Percentiles rank a stretch among this genome's conserved stretches.
These are phyloP conservation scores for Diaporthe citriasiana DNA, from an alignment of 2,329 filamentous ascomycete genomes.

Conservation along the genomic window DNA sequence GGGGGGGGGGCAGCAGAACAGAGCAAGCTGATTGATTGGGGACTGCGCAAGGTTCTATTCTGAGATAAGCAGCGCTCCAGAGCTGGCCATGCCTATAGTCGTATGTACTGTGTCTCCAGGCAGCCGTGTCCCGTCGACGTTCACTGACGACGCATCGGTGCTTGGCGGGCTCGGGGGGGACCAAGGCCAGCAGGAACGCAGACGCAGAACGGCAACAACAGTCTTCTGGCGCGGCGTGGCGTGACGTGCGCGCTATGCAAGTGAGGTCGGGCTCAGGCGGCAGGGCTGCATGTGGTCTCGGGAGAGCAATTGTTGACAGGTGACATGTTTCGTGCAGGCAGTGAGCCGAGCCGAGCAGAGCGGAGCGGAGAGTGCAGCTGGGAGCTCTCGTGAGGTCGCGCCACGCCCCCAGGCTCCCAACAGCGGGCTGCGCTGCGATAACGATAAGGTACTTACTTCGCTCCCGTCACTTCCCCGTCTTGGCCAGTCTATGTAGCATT, in stretches of 20 bases:
- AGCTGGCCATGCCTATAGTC: neutral
- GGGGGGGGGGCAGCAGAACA: neutral
- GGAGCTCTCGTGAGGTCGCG: neutral
- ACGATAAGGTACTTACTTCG: neutral
- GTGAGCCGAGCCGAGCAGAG: neutral
- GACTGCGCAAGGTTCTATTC: slow-evolving; percentile 2
- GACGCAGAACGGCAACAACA: neutral
- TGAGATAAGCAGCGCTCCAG: slow-evolving; percentile 4
- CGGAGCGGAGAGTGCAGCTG: neutral
- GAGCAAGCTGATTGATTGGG: slow-evolving; percentile 4
- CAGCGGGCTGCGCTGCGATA: slow-evolving; percentile 5
- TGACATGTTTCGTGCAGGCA: slow-evolving; percentile 18
- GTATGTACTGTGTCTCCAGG: neutral
- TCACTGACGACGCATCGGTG: neutral
- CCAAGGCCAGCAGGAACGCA: neutral
- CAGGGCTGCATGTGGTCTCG: slow-evolving; percentile 17
- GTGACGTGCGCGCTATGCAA: slow-evolving; percentile 16
- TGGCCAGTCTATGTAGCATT: neutral
- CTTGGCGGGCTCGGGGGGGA: neutral
- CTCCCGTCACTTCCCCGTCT: neutral
- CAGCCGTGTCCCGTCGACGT: neutral
- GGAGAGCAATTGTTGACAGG: neutral
- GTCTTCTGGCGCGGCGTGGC: neutral
- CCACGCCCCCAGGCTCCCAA: neutral
- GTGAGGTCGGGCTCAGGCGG: neutral